These are phyloP conservation scores for Ormosia semicastrata DNA, from an alignment of 306 rosid species.

Conservation along the genomic window DNA sequence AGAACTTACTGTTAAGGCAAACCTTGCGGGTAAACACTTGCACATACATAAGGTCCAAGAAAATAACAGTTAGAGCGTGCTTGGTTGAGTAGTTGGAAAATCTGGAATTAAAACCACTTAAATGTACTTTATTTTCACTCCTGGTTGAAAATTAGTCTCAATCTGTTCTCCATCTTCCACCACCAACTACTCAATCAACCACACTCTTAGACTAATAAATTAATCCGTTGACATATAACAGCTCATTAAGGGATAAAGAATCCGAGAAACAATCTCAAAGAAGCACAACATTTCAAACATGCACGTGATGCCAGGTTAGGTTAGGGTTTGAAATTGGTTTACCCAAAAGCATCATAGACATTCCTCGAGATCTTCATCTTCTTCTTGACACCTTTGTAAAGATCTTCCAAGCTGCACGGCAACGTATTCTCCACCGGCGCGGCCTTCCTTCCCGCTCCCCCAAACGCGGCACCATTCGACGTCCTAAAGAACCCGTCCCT, in stretches of 20 bases:
- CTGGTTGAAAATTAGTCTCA: neutral
- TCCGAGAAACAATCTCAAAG: neutral
- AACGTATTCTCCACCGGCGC: constrained; percentile 60
- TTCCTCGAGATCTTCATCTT: constrained; percentile 90
- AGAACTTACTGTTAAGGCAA: neutral
- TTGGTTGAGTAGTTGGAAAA: neutral
- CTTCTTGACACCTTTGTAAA: constrained; percentile 71
- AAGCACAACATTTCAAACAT: neutral
- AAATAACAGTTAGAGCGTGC: neutral
- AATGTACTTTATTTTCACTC: neutral
- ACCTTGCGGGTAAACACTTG: neutral
- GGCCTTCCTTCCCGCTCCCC: constrained; percentile 51
- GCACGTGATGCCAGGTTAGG: neutral
- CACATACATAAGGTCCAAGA: neutral
- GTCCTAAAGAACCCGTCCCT: constrained; percentile 58
- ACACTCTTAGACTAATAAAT: neutral
- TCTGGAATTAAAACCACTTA: neutral
- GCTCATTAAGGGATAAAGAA: neutral
- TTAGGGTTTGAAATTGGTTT: constrained; percentile 27
- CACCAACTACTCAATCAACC: neutral
- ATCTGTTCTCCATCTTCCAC: neutral
- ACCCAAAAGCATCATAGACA: constrained; percentile 68
- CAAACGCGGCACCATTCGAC: constrained; percentile 39
- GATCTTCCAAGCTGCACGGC: constrained; percentile 87
- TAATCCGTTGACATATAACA: neutral